Base-by-base conservation (phyloP, 1,284 basidiomycete genomes). In the Sanghuangporus baumii region DNA sequence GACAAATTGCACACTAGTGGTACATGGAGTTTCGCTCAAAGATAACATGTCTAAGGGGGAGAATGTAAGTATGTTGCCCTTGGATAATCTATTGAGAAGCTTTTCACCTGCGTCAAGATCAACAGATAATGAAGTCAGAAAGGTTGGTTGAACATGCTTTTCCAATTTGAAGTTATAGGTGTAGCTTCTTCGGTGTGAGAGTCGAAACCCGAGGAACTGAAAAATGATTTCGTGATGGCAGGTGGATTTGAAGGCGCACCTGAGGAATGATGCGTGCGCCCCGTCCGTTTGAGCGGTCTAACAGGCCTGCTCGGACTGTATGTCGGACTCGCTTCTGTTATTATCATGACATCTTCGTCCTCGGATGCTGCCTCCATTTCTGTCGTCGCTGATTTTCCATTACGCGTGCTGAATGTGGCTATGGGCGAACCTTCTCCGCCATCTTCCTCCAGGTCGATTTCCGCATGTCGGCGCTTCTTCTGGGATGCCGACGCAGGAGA, bases 401-500 rank as follows among this genome's bases (percentile, higher is more conserved):
- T 66, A 66, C 67, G 62, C 64, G 59, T 54, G 57, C 59, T 55
- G 55, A 64, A 41, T 58, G 51, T 48, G 58, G 46, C 59, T 46
- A 55, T 55, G 66, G 46, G 34, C 34, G 36, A 34, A 26, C 67
- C 62, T 59, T 69, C 66, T 59, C 69, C 69, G 64, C 66, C 26
- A 9, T 55, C 56, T 20, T 55, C 51, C 43, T 59, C 67, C 60
- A 65, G 58, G 67, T 74, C 72, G 59, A 62, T 57, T 61, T 70
- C 65, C 16, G 65, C 60, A 52, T 67, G 69, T 67, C 74, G 74
- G 16, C 74, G 75, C 67, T 75, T 75, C 26, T 68, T 69, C 37
- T 73, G 73, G 61, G 74, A 76, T 1, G 72, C 66, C n/a, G 68
- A 64, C 59, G 74, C 73, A 26, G 67, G 64, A 64, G 73, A 68